A percentile compares a stretch with the other conserved stretches of the same genome.
These are phyloP conservation scores for Dactylellina leptospora DNA, from an alignment of 2,329 filamentous ascomycete species.

Conservation along the genomic window DNA sequence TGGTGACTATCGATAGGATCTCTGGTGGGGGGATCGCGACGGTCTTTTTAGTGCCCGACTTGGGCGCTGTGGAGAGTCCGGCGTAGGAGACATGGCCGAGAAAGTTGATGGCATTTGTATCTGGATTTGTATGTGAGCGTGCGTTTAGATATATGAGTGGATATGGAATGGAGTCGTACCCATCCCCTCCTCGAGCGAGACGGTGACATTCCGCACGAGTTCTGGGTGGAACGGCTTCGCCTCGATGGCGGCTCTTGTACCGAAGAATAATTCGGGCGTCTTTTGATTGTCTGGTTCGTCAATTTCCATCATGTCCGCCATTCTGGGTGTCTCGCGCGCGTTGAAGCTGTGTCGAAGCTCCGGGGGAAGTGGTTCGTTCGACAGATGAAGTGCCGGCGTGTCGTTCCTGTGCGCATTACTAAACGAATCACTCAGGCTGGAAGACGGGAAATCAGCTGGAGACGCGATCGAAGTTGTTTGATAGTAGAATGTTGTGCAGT, in stretches of 20 bases:
- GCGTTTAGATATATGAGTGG: background rate
- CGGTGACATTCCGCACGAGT: conserved; percentile 7
- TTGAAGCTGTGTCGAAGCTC: background rate
- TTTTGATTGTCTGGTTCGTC: background rate
- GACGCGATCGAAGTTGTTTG: background rate
- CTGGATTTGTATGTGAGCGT: conserved; percentile 15
- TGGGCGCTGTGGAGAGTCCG: conserved; percentile 26
- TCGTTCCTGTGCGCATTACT: conserved; percentile 8
- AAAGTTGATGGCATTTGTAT: conserved; percentile 34
- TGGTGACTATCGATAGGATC: conserved; percentile 43
- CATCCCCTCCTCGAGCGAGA: conserved; percentile 36
- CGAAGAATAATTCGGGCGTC: conserved; percentile 8
- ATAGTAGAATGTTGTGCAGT: background rate
- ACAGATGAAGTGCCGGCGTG: background rate
- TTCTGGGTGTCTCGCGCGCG: background rate
- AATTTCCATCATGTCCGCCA: conserved; percentile 24
- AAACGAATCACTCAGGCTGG: background rate
- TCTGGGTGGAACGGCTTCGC: conserved; percentile 17
- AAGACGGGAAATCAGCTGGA: background rate
- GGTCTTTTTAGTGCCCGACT: conserved; percentile 9
- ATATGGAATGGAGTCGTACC: conserved; percentile 5
- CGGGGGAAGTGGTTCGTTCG: background rate
- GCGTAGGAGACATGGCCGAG: conserved; percentile 37
- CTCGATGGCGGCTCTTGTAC: conserved; percentile 17
- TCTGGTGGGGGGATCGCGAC: conserved; percentile 33